Base-by-base conservation (phyloP, 1,139 yeast species). In the Protomyces lactucae-debilis region DNA sequence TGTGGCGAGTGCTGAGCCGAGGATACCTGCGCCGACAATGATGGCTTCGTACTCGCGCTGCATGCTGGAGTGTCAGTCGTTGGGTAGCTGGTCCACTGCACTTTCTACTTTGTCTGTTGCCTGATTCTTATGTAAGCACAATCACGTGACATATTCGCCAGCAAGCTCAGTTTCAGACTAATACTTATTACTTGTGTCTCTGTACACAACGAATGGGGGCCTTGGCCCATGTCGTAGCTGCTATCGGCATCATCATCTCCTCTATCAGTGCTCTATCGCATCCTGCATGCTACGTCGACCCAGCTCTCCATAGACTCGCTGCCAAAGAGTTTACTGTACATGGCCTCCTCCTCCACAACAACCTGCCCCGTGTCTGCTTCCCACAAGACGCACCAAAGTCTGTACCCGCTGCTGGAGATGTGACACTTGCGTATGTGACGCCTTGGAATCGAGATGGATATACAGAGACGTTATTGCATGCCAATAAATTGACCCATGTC, bases 1-100 rank as follows among this genome's bases (percentile, higher is more conserved):
- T 0, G 92, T 87, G 56, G 98, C 98, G 35, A 93, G 81, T 65
- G 93, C 85, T 3, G 99, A 97, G 0, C 99, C 99, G 14, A 89
- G 86, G 23, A 93, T 96, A 53, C 99, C 99, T 14, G 98, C 97
- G 21, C 99, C 98, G 43, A 93, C 82, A 36, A 88, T 85, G 43
- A 87, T 83, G 43, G 80, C 87, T 71, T 87, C 95, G 73, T 80
- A 76, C 28, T 72, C 73, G 39, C 65, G 43, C 64, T 54, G 40
- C 57, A 59, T 59, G 40, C 4, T 10, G 54, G 2, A 6, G 4
- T 5, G 52, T 37, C 5, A 14, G 43, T 37, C 4, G 9, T 14
- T 37, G 16, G 43, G 9, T 14, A 37, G 16, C 18, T 37, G 16
- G 4, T 37, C 40, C 40, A 14, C 12, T 16, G 25, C 25, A 1